A percentile compares a stretch with the other conserved stretches of the same genome.
phyloP scores from a whole-genome alignment of 2,329 filamentous ascomycete genomes.

The Colletotrichum sp. region DNA sequence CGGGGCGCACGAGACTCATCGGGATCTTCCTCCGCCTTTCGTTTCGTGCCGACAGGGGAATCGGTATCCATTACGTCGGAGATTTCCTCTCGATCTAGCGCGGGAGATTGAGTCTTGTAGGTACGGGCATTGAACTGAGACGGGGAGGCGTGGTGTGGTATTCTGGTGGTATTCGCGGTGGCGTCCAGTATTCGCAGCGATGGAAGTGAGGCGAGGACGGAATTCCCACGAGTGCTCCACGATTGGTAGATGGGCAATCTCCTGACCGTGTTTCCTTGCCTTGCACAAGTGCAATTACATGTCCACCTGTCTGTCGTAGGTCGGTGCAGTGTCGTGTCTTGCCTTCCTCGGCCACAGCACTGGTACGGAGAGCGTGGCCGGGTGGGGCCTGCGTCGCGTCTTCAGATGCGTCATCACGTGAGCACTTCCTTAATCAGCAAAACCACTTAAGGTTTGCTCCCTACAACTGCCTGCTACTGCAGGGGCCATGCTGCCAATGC shows the following conservation, averaged over 20 bases:
- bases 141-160: not conserved
- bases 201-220: not conserved
- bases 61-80: slow-evolving; percentile 46
- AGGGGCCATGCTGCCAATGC: not conserved
- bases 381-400: not conserved
- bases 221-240: no score
- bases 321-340: not conserved
- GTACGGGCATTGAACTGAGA: not conserved
- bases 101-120: not conserved
- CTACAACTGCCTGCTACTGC: not conserved
- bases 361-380: not conserved
- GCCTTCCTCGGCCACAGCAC: not conserved
- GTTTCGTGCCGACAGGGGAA: slow-evolving; percentile 48
- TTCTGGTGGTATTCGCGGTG: not conserved
- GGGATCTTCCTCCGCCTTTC: slow-evolving; percentile 48
- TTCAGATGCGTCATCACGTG: not conserved
- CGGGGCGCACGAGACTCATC: slow-evolving; percentile 46
- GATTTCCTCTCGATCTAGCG: slow-evolving; percentile 26
- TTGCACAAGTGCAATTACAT: no score
- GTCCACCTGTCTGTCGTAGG: not conserved
- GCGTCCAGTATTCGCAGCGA: not conserved
- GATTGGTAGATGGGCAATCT: no score
- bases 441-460: not conserved
- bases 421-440: not conserved
- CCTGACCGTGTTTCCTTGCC: no score